Conservation (phyloP, 2,329 filamentous ascomycete species). For the Alternaria postmessia region DNA sequence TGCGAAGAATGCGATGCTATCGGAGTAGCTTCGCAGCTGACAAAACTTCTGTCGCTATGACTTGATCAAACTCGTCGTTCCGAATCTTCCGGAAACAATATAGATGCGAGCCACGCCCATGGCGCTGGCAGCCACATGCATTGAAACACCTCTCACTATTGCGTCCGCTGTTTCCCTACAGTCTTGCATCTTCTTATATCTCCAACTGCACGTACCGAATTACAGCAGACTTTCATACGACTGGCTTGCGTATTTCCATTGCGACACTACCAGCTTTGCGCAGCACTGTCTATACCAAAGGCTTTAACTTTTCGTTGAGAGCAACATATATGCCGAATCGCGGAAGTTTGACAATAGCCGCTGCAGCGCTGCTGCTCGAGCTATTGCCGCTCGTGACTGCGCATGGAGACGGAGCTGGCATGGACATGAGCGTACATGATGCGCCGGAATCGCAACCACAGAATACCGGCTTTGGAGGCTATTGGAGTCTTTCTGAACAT, state of each 20-base stretch:
- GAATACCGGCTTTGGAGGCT: constrained; percentile 54
- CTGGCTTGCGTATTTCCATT: neutral
- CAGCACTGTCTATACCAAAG: neutral
- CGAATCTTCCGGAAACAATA: constrained; percentile 37
- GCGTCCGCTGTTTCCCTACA: constrained; percentile 17
- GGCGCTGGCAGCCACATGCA: constrained; percentile 10
- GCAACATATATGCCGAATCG: constrained; percentile 40
- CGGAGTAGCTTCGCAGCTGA: constrained; percentile 36
- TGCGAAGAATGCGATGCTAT: constrained; percentile 31
- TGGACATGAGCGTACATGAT: constrained; percentile 36
- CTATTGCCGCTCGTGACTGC: constrained; percentile 51
- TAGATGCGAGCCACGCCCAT: constrained; percentile 17
- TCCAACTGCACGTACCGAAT: constrained; percentile 7
- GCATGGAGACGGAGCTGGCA: constrained; percentile 51
- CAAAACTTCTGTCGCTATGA: constrained; percentile 36
- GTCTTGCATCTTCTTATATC: constrained; percentile 8
- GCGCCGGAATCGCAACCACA: constrained; percentile 27
- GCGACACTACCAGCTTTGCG: neutral
- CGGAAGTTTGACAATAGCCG: constrained; percentile 31
- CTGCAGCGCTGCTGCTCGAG: constrained; percentile 52
- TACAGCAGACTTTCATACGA: constrained; percentile 1
- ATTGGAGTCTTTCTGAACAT: constrained; percentile 66
- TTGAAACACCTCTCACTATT: constrained; percentile 9
- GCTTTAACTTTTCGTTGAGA: constrained; percentile 1
- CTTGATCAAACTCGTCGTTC: constrained; percentile 23